These are phyloP conservation scores for Suillus subluteus DNA, from an alignment of 768 basidiomycete species.

Conservation along the genomic window DNA sequence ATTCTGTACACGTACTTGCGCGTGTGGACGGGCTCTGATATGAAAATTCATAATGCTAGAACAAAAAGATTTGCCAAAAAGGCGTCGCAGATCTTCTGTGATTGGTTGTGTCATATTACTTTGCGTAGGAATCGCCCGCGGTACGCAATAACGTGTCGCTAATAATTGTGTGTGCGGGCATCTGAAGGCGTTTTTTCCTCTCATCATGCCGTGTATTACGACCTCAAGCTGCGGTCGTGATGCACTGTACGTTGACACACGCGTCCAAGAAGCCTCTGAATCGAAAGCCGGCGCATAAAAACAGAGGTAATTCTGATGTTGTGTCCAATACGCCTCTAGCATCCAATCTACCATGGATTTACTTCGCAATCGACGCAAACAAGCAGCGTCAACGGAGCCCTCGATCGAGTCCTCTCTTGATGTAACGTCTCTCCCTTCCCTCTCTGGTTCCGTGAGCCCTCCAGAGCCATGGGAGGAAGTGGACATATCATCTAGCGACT, in stretches of 20 bases:
- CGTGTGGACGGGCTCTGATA: background rate
- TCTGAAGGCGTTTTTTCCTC: background rate
- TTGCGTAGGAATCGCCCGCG: background rate
- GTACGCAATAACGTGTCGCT: background rate
- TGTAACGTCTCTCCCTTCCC: constrained; percentile 6
- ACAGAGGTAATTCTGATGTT: background rate
- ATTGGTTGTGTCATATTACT: background rate
- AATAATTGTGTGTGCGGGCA: background rate
- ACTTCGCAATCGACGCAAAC: constrained; percentile 5
- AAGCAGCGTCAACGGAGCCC: background rate
- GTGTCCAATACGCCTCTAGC: background rate
- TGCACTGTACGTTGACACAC: background rate
- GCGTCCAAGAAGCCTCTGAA: background rate
- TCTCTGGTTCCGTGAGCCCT: background rate
- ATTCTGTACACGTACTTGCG: background rate
- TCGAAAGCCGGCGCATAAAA: background rate
- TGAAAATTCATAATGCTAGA: background rate
- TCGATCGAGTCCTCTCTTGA: background rate
- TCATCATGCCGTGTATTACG: background rate
- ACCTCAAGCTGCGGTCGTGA: too few relatives aligned
- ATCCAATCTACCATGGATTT: background rate
- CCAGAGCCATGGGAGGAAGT: constrained; percentile 9
- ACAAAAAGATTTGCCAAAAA: background rate
- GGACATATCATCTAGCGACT: constrained; percentile 37
- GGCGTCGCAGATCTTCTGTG: background rate